Evolutionary conservation across 129 eudicot genomes (phyloP).

Genomic region (Helichrysum umbraculigerum): DNA sequence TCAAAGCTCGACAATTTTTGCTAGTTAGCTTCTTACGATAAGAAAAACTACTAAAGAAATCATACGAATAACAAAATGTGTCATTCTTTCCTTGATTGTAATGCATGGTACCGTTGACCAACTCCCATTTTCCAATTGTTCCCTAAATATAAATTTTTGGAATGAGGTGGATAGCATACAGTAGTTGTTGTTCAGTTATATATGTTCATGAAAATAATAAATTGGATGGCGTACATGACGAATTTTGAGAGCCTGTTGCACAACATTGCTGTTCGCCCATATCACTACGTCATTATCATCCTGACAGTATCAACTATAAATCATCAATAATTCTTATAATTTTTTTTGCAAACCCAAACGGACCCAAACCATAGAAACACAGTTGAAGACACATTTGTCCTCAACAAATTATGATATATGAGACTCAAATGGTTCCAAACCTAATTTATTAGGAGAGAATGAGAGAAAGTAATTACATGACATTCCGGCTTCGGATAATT

Average conservation of each 20-base stretch:
- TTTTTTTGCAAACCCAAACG: background rate
- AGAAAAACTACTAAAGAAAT: constrained; percentile 2
- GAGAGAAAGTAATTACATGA: background rate
- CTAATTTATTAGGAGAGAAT: background rate
- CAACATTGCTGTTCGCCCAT: constrained; percentile 5
- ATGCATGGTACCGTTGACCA: background rate
- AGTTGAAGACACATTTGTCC: too few relatives aligned
- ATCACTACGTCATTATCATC: background rate
- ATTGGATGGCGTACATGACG: background rate
- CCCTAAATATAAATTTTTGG: background rate
- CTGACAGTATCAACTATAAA: background rate
- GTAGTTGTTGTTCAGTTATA: background rate
- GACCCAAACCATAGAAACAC: background rate
- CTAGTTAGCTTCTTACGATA: constrained; percentile 18
- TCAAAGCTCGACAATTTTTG: constrained; percentile 12
- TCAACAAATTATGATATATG: too few relatives aligned
- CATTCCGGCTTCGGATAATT: constrained; percentile 9
- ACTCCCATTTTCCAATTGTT: background rate
- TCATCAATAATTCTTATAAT: background rate
- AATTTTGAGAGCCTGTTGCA: constrained; percentile 19
- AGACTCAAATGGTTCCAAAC: background rate
- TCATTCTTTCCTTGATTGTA: constrained; percentile 11
- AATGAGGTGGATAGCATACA: background rate
- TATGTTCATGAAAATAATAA: background rate
- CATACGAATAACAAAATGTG: constrained; percentile 14